Percentiles rank a stretch among this genome's conserved stretches.
Conservation (phyloP, 78 protist genomes). For the Dictyostelium capitatum region DNA sequence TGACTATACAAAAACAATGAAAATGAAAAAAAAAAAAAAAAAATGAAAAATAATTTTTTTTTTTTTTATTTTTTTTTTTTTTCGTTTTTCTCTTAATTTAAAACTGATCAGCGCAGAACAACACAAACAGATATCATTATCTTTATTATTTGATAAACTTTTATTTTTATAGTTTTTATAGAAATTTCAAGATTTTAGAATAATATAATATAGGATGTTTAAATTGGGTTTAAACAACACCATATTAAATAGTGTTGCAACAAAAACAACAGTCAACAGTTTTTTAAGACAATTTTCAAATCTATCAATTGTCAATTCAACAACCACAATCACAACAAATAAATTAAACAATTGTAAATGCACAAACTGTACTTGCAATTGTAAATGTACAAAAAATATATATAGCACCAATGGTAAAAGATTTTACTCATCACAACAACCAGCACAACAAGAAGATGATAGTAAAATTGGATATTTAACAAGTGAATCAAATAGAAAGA, state of each 20-base stretch:
- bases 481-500: neutral
- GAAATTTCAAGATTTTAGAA: neutral
- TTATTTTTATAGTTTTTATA: neutral
- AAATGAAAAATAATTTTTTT: neutral
- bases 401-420: neutral
- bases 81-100: neutral
- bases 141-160: neutral
- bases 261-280: neutral
- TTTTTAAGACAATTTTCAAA: slow-evolving; percentile 1
- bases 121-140: no score
- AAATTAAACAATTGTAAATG: slow-evolving; percentile 16
- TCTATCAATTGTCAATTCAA: neutral
- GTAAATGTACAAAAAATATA: slow-evolving; percentile 16
- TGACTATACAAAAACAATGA: no score
- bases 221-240: slow-evolving; percentile 15
- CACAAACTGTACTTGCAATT: slow-evolving; percentile 4
- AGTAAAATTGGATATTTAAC: slow-evolving; percentile 7
- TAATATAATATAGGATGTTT: neutral
- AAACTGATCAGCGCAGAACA: neutral
- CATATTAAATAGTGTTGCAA: neutral
- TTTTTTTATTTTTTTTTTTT: neutral
- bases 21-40: neutral
- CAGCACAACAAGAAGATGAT: neutral
- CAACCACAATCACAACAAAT: neutral
- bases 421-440: neutral